Conservation (phyloP, 305 asterid genomes). For the Coffea humblotiana region DNA sequence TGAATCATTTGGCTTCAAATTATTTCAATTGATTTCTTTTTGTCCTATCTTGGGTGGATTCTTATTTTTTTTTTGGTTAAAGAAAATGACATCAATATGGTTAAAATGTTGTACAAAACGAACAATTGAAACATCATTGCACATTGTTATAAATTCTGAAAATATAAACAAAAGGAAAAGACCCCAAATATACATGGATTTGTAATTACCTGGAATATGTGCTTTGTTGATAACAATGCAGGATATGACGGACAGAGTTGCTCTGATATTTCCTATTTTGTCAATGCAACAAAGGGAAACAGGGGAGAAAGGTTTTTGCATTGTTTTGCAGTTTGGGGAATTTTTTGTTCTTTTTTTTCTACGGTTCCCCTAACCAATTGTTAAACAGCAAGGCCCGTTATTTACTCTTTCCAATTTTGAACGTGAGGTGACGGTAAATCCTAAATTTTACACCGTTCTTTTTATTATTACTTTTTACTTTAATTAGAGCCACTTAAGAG, state of each 20-base stretch:
- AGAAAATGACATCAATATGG: not conserved
- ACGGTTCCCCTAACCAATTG: not conserved
- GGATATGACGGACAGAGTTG: slow-evolving; percentile 6
- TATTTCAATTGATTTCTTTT: not conserved
- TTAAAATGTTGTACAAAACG: not conserved
- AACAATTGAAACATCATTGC: not conserved
- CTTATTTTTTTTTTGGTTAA: too few species aligned
- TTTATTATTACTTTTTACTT: not conserved
- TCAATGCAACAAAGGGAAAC: slow-evolving; percentile 1
- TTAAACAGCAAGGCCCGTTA: not conserved
- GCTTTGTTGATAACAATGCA: not conserved
- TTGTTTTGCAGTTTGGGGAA: not conserved
- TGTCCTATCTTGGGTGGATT: too few species aligned
- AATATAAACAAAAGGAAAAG: too few species aligned
- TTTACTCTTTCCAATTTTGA: slow-evolving; percentile 9
- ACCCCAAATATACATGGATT: not conserved
- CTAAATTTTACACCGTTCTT: slow-evolving; percentile 8
- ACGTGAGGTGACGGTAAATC: slow-evolving; percentile 11
- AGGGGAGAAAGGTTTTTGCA: slow-evolving; percentile 5
- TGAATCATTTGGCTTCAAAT: not conserved
- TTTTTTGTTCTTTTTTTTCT: not conserved
- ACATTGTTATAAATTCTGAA: not conserved
- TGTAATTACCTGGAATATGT: not conserved
- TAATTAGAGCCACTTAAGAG: not conserved
- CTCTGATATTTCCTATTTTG: slow-evolving; percentile 2